Evolutionary conservation across 2,329 filamentous ascomycete genomes (phyloP), one percentile per base, ranked within the genome.

Genomic region (Pseudohalonectria lignicola): DNA sequence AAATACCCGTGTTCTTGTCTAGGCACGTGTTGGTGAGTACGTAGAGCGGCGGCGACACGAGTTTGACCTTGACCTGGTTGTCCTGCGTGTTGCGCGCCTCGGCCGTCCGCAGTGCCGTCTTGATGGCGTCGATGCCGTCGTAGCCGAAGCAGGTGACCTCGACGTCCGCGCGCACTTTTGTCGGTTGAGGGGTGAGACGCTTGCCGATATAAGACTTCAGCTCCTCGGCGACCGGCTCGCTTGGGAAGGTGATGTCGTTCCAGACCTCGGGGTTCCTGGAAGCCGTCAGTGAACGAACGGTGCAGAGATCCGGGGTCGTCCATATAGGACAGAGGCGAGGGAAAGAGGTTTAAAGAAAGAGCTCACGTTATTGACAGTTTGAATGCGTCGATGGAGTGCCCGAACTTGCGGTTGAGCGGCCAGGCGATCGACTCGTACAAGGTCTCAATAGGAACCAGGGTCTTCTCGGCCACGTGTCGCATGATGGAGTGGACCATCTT

Each of bases 401-500:
- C 92, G 59, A 86, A 98, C 69, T 90, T 94, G 71, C 87, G 88
- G 78, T 95, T 94, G 54, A 98, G 68, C 36, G 93, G 92, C 93
- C 93, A 98, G 47, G 80, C 86, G 58, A 98, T 95, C 50, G 72
- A 79, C 71, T 94, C 82, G 66, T 98, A 98, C 41, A 98, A 76
- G 37, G 79, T 75, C 71, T 96, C 86, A 55, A 98, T 93, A n/a
- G 90, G 88, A 21, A 79, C 84, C 57, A 84, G 79, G 31, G 87
- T 94, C 75, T 95, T 95, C 69, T 98, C 88, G 49, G 92, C 90
- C 45, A 98, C 92, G 62, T 98, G 92, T 61, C 90, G 82, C 85
- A 98, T 90, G 64, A 98, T 95, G 39, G 86, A 93, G 66, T 98
- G 92, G 30, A 96, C 92, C 72, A 94, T 93, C 73, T 98, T 98